phyloP scores from a whole-genome alignment of 192 early-diverging fungal genomes.

The Coemansia sp. region DNA sequence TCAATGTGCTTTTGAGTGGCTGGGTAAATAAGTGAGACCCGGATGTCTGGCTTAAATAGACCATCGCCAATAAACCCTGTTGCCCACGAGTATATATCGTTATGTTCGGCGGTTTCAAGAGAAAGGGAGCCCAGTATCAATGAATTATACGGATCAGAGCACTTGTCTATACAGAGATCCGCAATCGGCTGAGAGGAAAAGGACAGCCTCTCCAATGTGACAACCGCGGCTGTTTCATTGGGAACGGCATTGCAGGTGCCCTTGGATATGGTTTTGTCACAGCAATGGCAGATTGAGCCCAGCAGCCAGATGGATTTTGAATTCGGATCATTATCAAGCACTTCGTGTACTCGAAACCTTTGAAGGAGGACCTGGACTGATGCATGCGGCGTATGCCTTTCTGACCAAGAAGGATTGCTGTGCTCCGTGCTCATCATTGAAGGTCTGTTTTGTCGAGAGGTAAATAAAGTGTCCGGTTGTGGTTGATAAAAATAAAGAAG shows the following conservation, averaged over 20 bases:
- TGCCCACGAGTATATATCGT: conserved; percentile 72
- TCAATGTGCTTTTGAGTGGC: conserved; percentile 69
- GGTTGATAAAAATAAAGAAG: too few species aligned
- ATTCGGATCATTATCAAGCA: conserved; percentile 41
- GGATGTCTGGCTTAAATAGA: conserved; percentile 56
- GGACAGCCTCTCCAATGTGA: conserved; percentile 39
- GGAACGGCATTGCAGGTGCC: conserved; percentile 3
- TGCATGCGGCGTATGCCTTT: background rate
- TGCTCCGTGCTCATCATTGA: background rate
- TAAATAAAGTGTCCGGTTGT: too few species aligned
- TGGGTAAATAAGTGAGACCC: conserved; percentile 63
- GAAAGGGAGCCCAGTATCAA: conserved; percentile 8
- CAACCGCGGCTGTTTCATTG: conserved; percentile 31
- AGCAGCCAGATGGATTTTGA: conserved; percentile 47
- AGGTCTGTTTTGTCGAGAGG: background rate
- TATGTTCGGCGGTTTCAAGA: conserved; percentile 53
- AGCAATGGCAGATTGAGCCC: conserved; percentile 18
- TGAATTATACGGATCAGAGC: background rate
- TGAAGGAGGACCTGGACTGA: conserved; percentile 3
- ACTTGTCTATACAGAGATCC: background rate
- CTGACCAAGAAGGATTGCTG: background rate
- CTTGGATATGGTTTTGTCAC: background rate
- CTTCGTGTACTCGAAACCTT: conserved; percentile 32
- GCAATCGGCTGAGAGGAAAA: conserved; percentile 16
- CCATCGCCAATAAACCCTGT: conserved; percentile 43